Conservation (phyloP, 306 rosid genomes). For the Gillenia trifoliata region DNA sequence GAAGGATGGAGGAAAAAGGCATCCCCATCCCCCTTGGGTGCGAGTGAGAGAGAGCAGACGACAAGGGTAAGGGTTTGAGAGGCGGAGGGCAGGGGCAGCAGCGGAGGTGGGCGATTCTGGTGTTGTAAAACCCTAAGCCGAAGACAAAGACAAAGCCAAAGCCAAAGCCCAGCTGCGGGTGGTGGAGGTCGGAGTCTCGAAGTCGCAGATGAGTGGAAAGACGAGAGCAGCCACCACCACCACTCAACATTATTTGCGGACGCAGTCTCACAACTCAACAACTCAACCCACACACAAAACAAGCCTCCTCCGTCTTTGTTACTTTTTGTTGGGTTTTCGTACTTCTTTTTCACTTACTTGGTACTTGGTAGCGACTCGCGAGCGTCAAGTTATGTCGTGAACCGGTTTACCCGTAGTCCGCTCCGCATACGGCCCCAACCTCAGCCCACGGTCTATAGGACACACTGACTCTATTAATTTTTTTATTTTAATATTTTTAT, state of each 20-base stretch:
- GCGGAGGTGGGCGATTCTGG: conserved; percentile 29
- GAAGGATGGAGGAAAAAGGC: conserved; percentile 22
- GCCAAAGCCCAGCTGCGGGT: conserved; percentile 13
- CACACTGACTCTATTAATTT: no score
- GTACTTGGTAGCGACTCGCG: no score
- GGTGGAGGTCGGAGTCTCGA: conserved; percentile 36
- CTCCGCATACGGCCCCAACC: no score
- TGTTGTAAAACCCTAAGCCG: conserved; percentile 23
- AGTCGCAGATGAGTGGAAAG: conserved; percentile 49
- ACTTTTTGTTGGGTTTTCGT: neutral
- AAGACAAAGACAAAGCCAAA: neutral
- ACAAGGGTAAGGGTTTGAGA: conserved; percentile 8
- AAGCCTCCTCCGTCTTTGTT: neutral
- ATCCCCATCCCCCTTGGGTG: neutral
- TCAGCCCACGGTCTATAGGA: no score
- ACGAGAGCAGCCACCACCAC: conserved; percentile 35
- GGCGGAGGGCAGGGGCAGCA: conserved; percentile 19
- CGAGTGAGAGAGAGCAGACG: neutral
- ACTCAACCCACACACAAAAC: neutral
- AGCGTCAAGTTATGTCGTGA: no score
- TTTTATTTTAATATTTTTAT: no score
- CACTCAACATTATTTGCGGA: conserved; percentile 13
- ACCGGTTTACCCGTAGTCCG: no score
- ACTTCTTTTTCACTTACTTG: no score
- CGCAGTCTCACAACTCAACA: neutral